A percentile compares a stretch with the other conserved stretches of the same genome.
Conservation (phyloP, 306 rosid species). For the cucumber (Cucumis sativus) region DNA sequence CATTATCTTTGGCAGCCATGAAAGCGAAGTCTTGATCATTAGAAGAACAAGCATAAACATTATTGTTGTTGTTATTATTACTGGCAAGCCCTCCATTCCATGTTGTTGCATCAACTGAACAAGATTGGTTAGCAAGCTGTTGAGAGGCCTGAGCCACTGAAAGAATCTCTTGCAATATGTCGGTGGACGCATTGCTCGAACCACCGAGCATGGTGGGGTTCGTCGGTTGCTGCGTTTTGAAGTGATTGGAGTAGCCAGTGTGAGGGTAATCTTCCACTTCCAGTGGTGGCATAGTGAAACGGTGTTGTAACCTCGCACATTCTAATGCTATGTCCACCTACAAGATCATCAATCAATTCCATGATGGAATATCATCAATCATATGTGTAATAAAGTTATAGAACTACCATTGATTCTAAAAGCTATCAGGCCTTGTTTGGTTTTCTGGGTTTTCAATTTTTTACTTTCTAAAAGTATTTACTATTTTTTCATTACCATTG, state of each 20-base stretch:
- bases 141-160: conserved; percentile 76
- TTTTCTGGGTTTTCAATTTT: no score
- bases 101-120: not conserved
- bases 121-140: conserved; percentile 39
- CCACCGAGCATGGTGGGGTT: conserved; percentile 12
- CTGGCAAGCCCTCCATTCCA: conserved; percentile 12
- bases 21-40: conserved; percentile 57
- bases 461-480: no score
- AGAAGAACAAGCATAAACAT: conserved; percentile 16
- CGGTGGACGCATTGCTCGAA: conserved; percentile 25
- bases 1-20: conserved; percentile 27
- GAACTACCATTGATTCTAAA: no score
- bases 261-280: conserved; percentile 66
- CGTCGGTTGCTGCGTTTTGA: conserved; percentile 27
- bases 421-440: not conserved
- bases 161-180: conserved; percentile 75
- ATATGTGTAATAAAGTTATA: not conserved
- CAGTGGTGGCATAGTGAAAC: conserved; percentile 62
- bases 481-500: no score
- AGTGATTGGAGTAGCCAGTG: conserved; percentile 33
- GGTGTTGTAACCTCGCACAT: conserved; percentile 85
- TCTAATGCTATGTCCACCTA: conserved; percentile 82
- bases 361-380: not conserved
- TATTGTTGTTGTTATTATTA: no score
- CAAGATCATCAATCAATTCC: not conserved